These are phyloP conservation scores for Nidula microcarpa DNA, from an alignment of 768 basidiomycete genomes.

Conservation along the genomic window DNA sequence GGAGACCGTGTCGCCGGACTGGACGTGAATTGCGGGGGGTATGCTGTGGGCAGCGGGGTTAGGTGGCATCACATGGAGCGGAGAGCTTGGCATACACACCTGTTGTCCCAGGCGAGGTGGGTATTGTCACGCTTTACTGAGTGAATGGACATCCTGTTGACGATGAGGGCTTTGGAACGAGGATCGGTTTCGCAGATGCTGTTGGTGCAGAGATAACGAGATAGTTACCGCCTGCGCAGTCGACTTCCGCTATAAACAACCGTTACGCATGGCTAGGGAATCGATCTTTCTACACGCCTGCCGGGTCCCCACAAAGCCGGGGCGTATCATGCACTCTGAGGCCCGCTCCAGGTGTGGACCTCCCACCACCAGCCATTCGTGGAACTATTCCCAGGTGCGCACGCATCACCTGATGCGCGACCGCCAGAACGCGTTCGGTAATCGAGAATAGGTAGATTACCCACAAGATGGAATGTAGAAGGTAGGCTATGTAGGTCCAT, in stretches of 20 bases:
- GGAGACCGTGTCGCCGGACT: constrained; percentile 51
- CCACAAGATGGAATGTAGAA: too few species aligned
- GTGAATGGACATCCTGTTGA: constrained; percentile 38
- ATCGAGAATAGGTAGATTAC: too few species aligned
- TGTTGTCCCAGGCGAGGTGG: constrained; percentile 61
- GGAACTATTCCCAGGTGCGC: too few species aligned
- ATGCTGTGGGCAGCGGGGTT: constrained; percentile 31
- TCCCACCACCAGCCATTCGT: too few species aligned
- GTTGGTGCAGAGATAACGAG: neutral
- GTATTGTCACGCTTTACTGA: constrained; percentile 46
- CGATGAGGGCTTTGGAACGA: neutral
- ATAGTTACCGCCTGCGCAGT: neutral
- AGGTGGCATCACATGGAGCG: neutral
- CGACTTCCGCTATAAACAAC: too few species aligned
- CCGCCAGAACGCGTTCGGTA: too few species aligned
- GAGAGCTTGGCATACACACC: constrained; percentile 23
- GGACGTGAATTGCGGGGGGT: constrained; percentile 42
- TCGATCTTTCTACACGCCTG: neutral
- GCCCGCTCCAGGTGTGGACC: too few species aligned
- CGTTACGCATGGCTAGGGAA: too few species aligned
- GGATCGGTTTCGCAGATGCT: neutral
- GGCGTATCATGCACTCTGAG: neutral
- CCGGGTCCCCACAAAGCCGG: neutral
- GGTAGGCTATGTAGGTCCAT: too few species aligned
- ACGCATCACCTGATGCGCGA: too few species aligned